Conservation (phyloP, 2,329 filamentous ascomycete species). For the Cryphonectria nitschkei region DNA sequence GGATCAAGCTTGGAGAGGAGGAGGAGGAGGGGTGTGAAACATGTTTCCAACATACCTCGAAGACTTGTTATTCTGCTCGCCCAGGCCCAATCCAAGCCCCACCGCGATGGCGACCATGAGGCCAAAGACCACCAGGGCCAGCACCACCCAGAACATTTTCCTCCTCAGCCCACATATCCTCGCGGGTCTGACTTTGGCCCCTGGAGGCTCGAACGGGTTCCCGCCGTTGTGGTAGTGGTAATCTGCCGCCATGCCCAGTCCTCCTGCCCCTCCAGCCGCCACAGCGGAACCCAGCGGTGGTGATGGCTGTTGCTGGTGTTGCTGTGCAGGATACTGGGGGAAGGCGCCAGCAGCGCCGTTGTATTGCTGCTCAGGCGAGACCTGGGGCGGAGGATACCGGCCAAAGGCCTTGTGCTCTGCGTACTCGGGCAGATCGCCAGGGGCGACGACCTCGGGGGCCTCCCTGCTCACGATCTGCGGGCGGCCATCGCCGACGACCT, state of each 20-base stretch:
- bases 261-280: not conserved
- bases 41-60: not conserved
- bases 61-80: slow-evolving; percentile 18
- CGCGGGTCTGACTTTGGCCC: slow-evolving; percentile 1
- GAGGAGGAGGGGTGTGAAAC: not conserved
- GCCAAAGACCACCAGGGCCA: slow-evolving; percentile 37
- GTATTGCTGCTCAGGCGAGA: not conserved
- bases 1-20: not conserved
- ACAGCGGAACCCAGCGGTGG: not conserved
- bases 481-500: slow-evolving; percentile 27
- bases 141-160: slow-evolving; percentile 36
- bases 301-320: not conserved
- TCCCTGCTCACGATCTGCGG: slow-evolving; percentile 1
- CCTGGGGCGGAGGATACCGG: slow-evolving; percentile 8
- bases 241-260: not conserved
- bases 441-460: slow-evolving; percentile 28
- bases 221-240: slow-evolving; percentile 19
- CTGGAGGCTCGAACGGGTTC: slow-evolving; percentile 19
- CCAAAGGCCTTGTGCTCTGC: slow-evolving; percentile 19
- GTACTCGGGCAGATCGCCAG: slow-evolving; percentile 17
- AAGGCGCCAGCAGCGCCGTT: not conserved
- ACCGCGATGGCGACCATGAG: slow-evolving; percentile 38
- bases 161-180: slow-evolving; percentile 38
- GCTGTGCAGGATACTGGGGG: slow-evolving; percentile 5
- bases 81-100: slow-evolving; percentile 41